Evolutionary conservation across 805 yeast species (phyloP).

Genomic region (Kuraishia ogatae): DNA sequence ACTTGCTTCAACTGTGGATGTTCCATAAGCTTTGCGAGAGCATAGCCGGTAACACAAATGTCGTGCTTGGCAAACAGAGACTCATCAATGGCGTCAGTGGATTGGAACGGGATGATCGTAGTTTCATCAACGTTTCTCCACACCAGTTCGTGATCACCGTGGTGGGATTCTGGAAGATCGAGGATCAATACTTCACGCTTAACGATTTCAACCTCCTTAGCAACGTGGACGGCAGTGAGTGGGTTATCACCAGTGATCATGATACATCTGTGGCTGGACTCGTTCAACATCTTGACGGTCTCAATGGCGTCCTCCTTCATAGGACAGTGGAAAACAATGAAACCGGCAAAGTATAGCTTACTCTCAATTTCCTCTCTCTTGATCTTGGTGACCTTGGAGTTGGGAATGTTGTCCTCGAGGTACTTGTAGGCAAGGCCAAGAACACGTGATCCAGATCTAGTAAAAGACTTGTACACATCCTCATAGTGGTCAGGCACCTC

Average conservation of each 20-base stretch:
- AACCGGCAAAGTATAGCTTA: conserved; percentile 76
- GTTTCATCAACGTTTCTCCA: conserved; percentile 86
- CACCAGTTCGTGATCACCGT: conserved; percentile 49
- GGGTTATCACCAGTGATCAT: conserved; percentile 99
- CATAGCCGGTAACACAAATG: conserved; percentile 90
- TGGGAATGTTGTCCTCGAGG: conserved; percentile 42
- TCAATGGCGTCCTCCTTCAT: conserved; percentile 89
- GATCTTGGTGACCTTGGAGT: conserved; percentile 44
- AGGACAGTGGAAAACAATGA: conserved; percentile 95
- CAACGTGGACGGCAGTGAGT: conserved; percentile 95
- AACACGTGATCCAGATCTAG: conserved; percentile 94
- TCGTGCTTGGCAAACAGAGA: conserved; percentile 60
- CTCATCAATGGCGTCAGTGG: conserved; percentile 46
- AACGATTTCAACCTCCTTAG: conserved; percentile 83
- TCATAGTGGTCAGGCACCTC: conserved; percentile 75
- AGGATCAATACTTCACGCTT: conserved; percentile 77
- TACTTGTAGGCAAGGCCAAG: conserved; percentile 87
- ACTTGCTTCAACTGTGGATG: conserved; percentile 66
- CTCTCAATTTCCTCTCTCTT: conserved; percentile 73
- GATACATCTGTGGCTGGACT: conserved; percentile 88
- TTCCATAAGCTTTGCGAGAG: conserved; percentile 55
- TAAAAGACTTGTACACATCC: conserved; percentile 77
- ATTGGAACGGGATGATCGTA: conserved; percentile 55
- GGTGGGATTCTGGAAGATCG: conserved; percentile 74
- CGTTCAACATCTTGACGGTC: conserved; percentile 85